Percentiles rank a stretch among this genome's conserved stretches.
Conservation (phyloP, 2,329 filamentous ascomycete genomes). For the Penicillium brevicompactum region DNA sequence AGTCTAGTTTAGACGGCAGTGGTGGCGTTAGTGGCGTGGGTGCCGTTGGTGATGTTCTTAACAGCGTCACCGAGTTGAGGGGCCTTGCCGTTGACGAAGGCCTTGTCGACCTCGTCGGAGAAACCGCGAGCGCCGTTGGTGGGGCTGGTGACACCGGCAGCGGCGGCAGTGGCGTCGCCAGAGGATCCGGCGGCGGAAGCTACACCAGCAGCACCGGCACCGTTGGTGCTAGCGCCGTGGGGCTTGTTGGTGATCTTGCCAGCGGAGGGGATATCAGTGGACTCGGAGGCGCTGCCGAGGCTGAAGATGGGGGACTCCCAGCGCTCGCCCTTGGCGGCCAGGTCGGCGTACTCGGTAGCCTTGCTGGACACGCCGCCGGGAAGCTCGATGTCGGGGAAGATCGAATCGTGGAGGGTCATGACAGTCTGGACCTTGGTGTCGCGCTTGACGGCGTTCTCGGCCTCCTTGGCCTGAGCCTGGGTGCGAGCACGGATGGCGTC, state of each 20-base stretch:
- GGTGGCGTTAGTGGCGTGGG: constrained; percentile 9
- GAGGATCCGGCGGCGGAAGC: constrained; percentile 15
- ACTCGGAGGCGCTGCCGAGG: constrained; percentile 75
- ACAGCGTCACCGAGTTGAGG: constrained; percentile 7
- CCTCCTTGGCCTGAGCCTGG: constrained; percentile 77
- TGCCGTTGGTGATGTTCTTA: constrained; percentile 9
- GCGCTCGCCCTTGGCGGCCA: constrained; percentile 82
- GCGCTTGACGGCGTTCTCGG: constrained; percentile 56
- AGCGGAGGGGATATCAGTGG: constrained; percentile 67
- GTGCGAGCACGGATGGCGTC: constrained; percentile 73
- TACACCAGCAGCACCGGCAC: constrained; percentile 14
- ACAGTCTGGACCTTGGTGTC: constrained; percentile 79
- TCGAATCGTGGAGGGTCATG: constrained; percentile 84
- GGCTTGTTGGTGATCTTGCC: constrained; percentile 61
- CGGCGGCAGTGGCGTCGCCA: constrained; percentile 12
- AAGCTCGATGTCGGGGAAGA: constrained; percentile 85
- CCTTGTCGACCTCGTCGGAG: constrained; percentile 35
- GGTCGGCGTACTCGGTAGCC: constrained; percentile 88
- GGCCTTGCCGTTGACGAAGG: constrained; percentile 30
- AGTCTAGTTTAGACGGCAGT: neutral
- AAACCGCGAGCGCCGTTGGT: constrained; percentile 26
- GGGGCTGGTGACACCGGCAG: constrained; percentile 4
- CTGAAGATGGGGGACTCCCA: constrained; percentile 96
- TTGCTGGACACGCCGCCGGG: constrained; percentile 89
- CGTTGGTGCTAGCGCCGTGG: constrained; percentile 46